Evolutionary conservation across 2,329 filamentous ascomycete genomes (phyloP).

Genomic region (Albifimbria verrucaria): DNA sequence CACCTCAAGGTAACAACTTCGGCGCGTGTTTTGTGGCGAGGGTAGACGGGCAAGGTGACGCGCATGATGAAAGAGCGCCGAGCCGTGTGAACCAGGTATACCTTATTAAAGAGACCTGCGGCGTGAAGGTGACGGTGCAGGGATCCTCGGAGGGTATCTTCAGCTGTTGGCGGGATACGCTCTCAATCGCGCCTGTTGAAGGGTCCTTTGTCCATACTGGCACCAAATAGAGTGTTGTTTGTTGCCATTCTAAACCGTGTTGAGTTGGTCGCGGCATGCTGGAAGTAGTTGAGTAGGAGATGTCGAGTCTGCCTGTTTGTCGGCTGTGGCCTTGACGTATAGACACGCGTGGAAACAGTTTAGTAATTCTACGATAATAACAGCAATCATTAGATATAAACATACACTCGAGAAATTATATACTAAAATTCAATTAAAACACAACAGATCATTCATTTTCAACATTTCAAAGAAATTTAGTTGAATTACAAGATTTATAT

Average conservation of each 20-base stretch:
- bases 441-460: too few species aligned
- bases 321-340: neutral
- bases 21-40: constrained; percentile 29
- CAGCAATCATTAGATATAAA: too few species aligned
- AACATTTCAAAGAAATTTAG: too few species aligned
- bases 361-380: too few species aligned
- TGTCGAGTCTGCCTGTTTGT: neutral
- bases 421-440: too few species aligned
- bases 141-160: constrained; percentile 3
- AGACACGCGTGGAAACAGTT: too few species aligned
- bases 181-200: constrained; percentile 9
- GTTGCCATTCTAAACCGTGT: constrained; percentile 9
- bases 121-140: constrained; percentile 12
- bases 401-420: too few species aligned
- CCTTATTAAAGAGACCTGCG: constrained; percentile 16
- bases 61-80: constrained; percentile 21
- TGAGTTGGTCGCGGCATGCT: neutral
- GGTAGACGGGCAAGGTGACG: constrained; percentile 32
- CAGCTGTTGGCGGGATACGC: constrained; percentile 9
- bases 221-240: constrained; percentile 2
- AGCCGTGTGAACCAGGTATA: constrained; percentile 14
- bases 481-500: too few species aligned
- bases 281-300: neutral
- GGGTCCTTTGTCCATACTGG: constrained; percentile 14
- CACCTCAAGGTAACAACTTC: constrained; percentile 36